Evolutionary conservation across 768 basidiomycete genomes (phyloP).

Genomic region (Calocera viscosa): DNA sequence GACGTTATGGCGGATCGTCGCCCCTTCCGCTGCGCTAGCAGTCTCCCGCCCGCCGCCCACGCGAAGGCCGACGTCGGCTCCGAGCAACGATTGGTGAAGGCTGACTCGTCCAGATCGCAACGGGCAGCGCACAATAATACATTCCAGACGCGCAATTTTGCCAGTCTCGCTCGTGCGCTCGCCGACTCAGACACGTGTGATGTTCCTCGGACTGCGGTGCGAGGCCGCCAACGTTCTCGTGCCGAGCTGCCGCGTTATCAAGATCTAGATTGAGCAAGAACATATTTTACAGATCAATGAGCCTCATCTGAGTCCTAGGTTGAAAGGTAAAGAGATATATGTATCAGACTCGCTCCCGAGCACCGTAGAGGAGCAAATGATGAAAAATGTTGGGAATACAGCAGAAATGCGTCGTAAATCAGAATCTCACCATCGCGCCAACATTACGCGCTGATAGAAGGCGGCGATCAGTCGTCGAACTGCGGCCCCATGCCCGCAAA

Average conservation of each 20-base stretch:
- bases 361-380: too few species aligned
- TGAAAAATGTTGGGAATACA: too few species aligned
- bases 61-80: background rate
- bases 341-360: too few species aligned
- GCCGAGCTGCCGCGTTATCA: background rate
- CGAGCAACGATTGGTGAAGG: too few species aligned
- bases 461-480: conserved; percentile 1
- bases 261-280: conserved; percentile 6
- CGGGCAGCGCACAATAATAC: too few species aligned
- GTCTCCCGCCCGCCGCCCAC: too few species aligned
- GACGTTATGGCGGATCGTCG: background rate
- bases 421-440: too few species aligned
- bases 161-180: background rate
- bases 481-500: background rate
- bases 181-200: background rate
- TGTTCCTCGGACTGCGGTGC: background rate
- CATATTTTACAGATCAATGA: conserved; percentile 4
- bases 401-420: too few species aligned
- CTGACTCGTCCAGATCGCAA: too few species aligned
- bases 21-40: too few species aligned
- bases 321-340: too few species aligned
- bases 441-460: background rate
- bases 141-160: too few species aligned
- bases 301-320: background rate
- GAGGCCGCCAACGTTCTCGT: background rate